Percentiles rank a stretch among this genome's conserved stretches.
Evolutionary conservation across 2,329 filamentous ascomycete genomes (phyloP).

Genomic region (Venturia pyrina): DNA sequence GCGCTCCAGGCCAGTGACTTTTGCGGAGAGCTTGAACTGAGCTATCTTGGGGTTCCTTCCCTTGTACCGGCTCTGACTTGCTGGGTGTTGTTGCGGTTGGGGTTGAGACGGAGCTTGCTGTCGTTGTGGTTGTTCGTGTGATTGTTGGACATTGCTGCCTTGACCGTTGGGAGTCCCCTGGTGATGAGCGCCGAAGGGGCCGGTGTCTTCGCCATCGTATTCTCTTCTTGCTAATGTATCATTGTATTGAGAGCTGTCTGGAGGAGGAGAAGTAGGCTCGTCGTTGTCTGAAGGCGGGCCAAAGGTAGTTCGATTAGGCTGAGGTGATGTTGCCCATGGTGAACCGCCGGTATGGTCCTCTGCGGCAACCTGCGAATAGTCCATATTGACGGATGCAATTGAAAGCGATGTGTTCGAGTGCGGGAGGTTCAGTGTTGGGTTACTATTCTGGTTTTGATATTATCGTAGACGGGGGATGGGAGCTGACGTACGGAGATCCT

Average conservation of each 20-base stretch:
- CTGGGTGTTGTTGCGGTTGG: slow-evolving; percentile 13
- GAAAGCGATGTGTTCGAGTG: slow-evolving; percentile 13
- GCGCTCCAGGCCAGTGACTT: slow-evolving; percentile 86
- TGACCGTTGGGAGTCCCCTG: slow-evolving; percentile 13
- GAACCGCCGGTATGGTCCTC: slow-evolving; percentile 52
- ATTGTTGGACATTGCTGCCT: slow-evolving; percentile 1
- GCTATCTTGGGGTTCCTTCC: slow-evolving; percentile 29
- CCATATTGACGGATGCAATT: slow-evolving; percentile 39
- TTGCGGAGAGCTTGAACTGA: slow-evolving; percentile 79
- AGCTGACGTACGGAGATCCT: slow-evolving; percentile 15
- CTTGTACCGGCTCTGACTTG: slow-evolving; percentile 27
- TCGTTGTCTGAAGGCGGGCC: background rate
- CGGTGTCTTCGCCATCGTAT: background rate
- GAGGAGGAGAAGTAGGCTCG: slow-evolving; percentile 24
- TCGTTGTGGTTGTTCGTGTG: slow-evolving; percentile 23
- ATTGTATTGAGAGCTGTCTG: slow-evolving; percentile 29
- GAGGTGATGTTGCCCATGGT: slow-evolving; percentile 55
- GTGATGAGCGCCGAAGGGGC: background rate
- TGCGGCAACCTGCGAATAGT: slow-evolving; percentile 51
- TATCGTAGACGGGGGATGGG: too few species aligned
- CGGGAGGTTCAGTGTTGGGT: background rate
- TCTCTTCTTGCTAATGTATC: slow-evolving; percentile 20
- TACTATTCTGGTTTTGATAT: background rate
- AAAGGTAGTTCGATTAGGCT: slow-evolving; percentile 38
- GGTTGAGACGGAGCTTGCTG: slow-evolving; percentile 26